These are phyloP conservation scores for Fusarium sulawesiense DNA, from an alignment of 2,329 filamentous ascomycete species.

Conservation along the genomic window DNA sequence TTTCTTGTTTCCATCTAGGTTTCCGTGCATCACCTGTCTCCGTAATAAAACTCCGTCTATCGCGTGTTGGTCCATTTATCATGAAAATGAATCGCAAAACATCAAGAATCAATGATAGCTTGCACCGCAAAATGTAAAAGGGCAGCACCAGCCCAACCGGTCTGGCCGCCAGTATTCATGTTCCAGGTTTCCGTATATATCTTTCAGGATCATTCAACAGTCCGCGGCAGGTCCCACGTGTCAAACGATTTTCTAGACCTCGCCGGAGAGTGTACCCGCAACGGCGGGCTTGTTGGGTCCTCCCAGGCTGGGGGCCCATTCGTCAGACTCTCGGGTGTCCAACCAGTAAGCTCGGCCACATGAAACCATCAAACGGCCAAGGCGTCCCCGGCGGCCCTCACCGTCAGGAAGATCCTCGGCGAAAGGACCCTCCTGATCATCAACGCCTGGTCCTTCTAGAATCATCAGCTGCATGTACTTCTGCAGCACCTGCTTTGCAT, in stretches of 20 bases:
- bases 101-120: conserved; percentile 6
- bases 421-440: conserved; percentile 74
- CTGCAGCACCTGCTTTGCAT: conserved; percentile 80
- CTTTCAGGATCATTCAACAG: conserved; percentile 3
- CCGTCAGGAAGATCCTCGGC: conserved; percentile 76
- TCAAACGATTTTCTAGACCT: conserved; percentile 44
- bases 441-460: conserved; percentile 61
- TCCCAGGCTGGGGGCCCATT: conserved; percentile 73
- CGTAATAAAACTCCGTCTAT: conserved; percentile 35
- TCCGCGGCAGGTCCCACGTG: conserved; percentile 14
- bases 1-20: conserved; percentile 15
- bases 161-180: conserved; percentile 17
- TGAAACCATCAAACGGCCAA: conserved; percentile 83
- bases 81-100: conserved; percentile 26
- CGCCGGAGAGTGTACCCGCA: conserved; percentile 51
- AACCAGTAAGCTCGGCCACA: conserved; percentile 85
- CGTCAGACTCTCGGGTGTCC: conserved; percentile 72
- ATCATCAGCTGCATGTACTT: conserved; percentile 65
- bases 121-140: conserved; percentile 18
- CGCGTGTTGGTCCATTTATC: conserved; percentile 15
- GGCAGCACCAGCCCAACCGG: conserved; percentile 8
- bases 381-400: conserved; percentile 79
- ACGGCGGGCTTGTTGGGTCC: conserved; percentile 66
- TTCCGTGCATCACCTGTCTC: conserved; percentile 9
- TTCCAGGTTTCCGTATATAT: conserved; percentile 6